Conservation (phyloP, 2,329 filamentous ascomycete genomes). For the Trichoderma koningii region DNA sequence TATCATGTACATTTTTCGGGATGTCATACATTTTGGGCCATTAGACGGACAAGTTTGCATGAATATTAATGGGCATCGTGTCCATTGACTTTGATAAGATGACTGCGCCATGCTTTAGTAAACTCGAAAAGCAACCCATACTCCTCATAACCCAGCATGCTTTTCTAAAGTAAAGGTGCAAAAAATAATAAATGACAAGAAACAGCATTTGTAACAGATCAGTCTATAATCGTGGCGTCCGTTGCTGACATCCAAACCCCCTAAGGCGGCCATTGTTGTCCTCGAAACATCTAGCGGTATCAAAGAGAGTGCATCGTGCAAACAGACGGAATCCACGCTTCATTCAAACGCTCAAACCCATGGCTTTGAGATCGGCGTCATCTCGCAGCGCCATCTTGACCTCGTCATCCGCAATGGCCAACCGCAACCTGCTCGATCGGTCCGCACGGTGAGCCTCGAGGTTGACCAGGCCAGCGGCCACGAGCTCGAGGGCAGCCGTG, state of each 20-base stretch:
- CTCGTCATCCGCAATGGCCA: constrained; percentile 89
- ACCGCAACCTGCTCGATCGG: constrained; percentile 79
- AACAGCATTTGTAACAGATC: not conserved
- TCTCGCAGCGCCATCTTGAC: constrained; percentile 84
- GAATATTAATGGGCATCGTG: not conserved
- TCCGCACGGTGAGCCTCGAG: constrained; percentile 81
- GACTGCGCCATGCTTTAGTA: not conserved
- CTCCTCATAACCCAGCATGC: too few species aligned
- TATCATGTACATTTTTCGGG: not conserved
- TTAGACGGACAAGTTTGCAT: not conserved
- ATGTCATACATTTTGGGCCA: not conserved
- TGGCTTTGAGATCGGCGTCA: constrained; percentile 79
- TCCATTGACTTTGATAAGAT: not conserved
- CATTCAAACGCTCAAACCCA: constrained; percentile 51
- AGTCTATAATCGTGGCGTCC: constrained; percentile 13
- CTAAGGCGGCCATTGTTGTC: not conserved
- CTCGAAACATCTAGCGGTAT: not conserved
- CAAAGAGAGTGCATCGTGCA: not conserved
- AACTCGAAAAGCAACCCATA: not conserved
- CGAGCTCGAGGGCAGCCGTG: constrained; percentile 76
- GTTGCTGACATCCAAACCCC: not conserved
- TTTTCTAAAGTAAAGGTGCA: too few species aligned
- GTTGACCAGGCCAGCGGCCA: constrained; percentile 84
- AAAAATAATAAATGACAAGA: not conserved
- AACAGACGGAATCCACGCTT: too few species aligned